phyloP scores from a whole-genome alignment of 169 alveolate genomes.

The Eimeria falciformis region DNA sequence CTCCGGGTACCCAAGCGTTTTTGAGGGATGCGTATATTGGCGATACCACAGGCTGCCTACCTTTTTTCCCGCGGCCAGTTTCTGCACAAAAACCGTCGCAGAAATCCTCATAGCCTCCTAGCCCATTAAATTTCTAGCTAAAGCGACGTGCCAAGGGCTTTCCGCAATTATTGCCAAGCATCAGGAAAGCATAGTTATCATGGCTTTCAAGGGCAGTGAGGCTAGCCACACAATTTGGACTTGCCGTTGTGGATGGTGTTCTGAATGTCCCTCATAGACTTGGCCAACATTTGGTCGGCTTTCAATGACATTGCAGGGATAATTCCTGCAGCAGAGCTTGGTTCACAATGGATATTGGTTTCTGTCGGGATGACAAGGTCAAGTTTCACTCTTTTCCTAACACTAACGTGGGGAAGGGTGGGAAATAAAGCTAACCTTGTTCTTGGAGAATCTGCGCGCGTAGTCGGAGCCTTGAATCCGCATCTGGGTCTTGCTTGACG shows the following conservation, averaged over 20 bases:
- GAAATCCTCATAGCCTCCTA: neutral
- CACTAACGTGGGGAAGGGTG: too few relatives aligned
- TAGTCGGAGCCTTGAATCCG: neutral
- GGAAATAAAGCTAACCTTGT: neutral
- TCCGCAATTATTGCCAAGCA: too few relatives aligned
- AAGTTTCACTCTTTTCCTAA: too few relatives aligned
- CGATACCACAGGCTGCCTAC: neutral
- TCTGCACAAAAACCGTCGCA: neutral
- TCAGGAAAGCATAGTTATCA: too few relatives aligned
- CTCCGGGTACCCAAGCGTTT: neutral
- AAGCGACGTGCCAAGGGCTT: neutral
- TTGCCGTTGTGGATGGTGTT: conserved; percentile 26
- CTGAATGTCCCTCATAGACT: conserved; percentile 10
- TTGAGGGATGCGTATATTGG: neutral
- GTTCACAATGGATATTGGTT: neutral
- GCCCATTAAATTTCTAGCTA: neutral
- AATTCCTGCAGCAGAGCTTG: conserved; percentile 1
- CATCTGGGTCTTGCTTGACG: neutral
- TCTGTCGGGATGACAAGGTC: too few relatives aligned
- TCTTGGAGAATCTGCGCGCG: conserved; percentile 25
- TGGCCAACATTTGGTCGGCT: neutral
- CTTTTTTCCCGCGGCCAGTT: neutral
- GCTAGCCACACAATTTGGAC: neutral
- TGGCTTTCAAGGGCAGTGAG: neutral
- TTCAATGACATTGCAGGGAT: conserved; percentile 2